Conservation (phyloP, 768 basidiomycete species). For the Boletus sensibilis region DNA sequence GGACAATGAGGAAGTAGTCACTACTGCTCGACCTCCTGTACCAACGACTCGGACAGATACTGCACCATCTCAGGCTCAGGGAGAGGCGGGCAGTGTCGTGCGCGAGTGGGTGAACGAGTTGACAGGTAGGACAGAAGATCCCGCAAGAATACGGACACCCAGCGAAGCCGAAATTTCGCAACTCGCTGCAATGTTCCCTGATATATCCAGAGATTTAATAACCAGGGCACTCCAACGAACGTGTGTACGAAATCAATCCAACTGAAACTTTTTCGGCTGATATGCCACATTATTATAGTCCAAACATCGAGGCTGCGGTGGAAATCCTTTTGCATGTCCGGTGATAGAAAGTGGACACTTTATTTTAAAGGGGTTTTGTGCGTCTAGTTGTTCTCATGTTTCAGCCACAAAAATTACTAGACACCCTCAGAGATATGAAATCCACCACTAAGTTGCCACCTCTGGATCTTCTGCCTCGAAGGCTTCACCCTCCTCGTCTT, state of each 20-base stretch:
- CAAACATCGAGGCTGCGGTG: conserved; percentile 78
- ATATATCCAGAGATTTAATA: conserved; percentile 67
- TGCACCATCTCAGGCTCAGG: conserved; percentile 20
- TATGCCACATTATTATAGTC: conserved; percentile 39
- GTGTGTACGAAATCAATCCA: conserved; percentile 38
- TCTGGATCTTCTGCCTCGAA: conserved; percentile 46
- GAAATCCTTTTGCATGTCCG: conserved; percentile 65
- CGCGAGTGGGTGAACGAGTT: conserved; percentile 80
- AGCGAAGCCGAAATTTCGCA: conserved; percentile 74
- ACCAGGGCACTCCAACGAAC: conserved; percentile 79
- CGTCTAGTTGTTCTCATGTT: neutral
- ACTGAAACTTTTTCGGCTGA: neutral
- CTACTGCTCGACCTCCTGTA: conserved; percentile 51
- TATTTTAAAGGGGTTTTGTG: neutral
- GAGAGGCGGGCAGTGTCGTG: conserved; percentile 47
- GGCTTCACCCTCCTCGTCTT: conserved; percentile 63
- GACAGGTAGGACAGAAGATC: conserved; percentile 59
- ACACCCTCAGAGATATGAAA: conserved; percentile 7
- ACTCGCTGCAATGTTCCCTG: conserved; percentile 81
- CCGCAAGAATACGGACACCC: conserved; percentile 65
- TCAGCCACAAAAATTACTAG: neutral
- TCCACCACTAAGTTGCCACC: conserved; percentile 25
- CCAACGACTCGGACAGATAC: conserved; percentile 23
- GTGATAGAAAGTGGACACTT: conserved; percentile 7
- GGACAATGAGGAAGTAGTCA: conserved; percentile 59